Percentiles rank a stretch among this genome's conserved stretches.
phyloP scores from a whole-genome alignment of 148 eudicot species.

The Rhododendron simsii region DNA sequence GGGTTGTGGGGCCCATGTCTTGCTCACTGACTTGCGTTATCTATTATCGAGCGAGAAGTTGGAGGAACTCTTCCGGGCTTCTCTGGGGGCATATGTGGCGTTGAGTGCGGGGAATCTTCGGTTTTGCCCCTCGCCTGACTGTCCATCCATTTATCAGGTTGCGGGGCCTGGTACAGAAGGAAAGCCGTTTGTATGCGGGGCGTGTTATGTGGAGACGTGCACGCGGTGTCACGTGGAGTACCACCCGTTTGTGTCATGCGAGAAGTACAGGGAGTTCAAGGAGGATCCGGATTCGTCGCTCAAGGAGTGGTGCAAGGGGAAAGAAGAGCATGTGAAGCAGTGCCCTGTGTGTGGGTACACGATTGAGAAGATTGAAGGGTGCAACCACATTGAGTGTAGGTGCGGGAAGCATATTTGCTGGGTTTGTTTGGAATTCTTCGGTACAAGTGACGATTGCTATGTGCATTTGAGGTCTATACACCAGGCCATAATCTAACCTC shows the following conservation, averaged over 20 bases:
- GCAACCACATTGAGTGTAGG: slow-evolving; percentile 83
- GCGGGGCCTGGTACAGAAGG: slow-evolving; percentile 25
- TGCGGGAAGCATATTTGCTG: slow-evolving; percentile 91
- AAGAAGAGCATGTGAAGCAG: slow-evolving; percentile 70
- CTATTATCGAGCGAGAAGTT: slow-evolving; percentile 53
- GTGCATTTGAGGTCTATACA: slow-evolving; percentile 60
- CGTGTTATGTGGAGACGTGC: slow-evolving; percentile 79
- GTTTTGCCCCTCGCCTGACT: slow-evolving; percentile 96
- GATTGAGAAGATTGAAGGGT: slow-evolving; percentile 86
- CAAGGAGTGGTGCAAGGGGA: slow-evolving; percentile 71
- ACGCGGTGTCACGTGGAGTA: slow-evolving; percentile 75
- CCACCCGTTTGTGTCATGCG: slow-evolving; percentile 75
- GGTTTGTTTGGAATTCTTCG: slow-evolving; percentile 66
- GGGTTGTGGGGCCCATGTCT: slow-evolving; percentile 57
- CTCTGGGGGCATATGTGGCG: slow-evolving; percentile 66
- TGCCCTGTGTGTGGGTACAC: slow-evolving; percentile 74
- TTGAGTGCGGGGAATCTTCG: slow-evolving; percentile 53
- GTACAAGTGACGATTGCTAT: slow-evolving; percentile 62
- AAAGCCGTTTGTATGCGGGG: slow-evolving; percentile 68
- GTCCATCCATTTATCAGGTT: slow-evolving; percentile 73
- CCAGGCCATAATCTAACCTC: slow-evolving; percentile 30
- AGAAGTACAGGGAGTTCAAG: slow-evolving; percentile 63
- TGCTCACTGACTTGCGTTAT: slow-evolving; percentile 51
- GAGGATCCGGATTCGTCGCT: slow-evolving; percentile 81
- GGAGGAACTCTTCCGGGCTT: slow-evolving; percentile 80